Evolutionary conservation across 129 eudicot species (phyloP), one percentile per base, ranked within the genome.

Genomic region (Chrysanthemum lavandulifolium): DNA sequence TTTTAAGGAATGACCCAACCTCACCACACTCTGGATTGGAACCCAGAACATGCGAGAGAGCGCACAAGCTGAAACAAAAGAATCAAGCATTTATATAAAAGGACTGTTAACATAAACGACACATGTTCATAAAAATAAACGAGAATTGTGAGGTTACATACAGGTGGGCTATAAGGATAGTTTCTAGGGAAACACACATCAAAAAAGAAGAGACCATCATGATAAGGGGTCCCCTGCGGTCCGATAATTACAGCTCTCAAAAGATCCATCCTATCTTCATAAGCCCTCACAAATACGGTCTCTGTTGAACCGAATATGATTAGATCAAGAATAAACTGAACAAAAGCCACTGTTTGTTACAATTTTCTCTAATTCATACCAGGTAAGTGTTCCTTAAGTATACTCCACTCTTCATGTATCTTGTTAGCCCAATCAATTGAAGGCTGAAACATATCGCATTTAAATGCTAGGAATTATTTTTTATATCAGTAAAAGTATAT

Each of bases 331-430:
- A 14, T 12, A 59, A 16, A 18, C 2, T 2, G 14, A 59, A 11
- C 8, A 12, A 23, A 59, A 59, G 5, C 2, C 23, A 18, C 3
- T 6, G 14, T 15, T n/a, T 0, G 8, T 1, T 14, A n/a, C 8
- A 29, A 4, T 4, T 29, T 29, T 6, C 7, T 40, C 7, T 6
- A 36, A 40, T 40, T 1, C 2, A 40, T 59, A 59, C 64, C 64
- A 59, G 64, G 64, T 31, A 59, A 59, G n/a, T 11, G 65, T 59
- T 59, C 65, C 65, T 8, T 19, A 13, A 59, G 15, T 14, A 59
- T 59, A 29, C 12, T 59, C 65, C 65, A 19, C 14, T 59, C 40
- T 59, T 59, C 40, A 13, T 18, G 29, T 59, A 59, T 59, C 65
- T 59, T 59, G 65, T 59, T 59, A 23, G 27, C 40, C 40, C 40